These are phyloP conservation scores for Malassezia globosa DNA, from an alignment of 1,284 basidiomycete species.

Conservation along the genomic window DNA sequence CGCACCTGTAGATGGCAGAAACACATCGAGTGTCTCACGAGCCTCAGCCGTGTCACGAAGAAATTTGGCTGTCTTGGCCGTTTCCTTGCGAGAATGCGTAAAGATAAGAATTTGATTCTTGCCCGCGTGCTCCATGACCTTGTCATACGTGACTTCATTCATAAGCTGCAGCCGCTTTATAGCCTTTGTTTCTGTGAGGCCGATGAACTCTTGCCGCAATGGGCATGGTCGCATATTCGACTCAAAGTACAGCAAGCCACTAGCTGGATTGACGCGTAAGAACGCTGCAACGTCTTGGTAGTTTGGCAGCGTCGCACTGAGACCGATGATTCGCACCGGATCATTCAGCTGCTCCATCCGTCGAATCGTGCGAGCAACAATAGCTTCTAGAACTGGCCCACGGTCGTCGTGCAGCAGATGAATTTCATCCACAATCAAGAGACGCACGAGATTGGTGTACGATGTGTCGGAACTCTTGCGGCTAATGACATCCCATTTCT, in stretches of 20 bases:
- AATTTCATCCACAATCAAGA: slow-evolving; percentile 97
- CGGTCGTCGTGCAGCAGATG: slow-evolving; percentile 95
- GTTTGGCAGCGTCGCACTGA: slow-evolving; percentile 93
- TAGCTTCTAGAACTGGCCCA: slow-evolving; percentile 87
- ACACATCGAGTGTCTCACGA: slow-evolving; percentile 87
- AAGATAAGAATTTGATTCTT: slow-evolving; percentile 61
- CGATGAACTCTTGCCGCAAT: slow-evolving; percentile 91
- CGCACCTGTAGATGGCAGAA: slow-evolving; percentile 53
- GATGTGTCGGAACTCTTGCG: slow-evolving; percentile 93
- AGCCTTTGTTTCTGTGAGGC: slow-evolving; percentile 97
- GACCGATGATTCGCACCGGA: slow-evolving; percentile 80
- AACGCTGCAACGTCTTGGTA: slow-evolving; percentile 98
- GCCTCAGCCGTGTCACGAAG: slow-evolving; percentile 90
- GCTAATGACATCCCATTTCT: slow-evolving; percentile 95
- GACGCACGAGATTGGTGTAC: slow-evolving; percentile 90
- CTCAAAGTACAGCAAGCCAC: slow-evolving; percentile 95
- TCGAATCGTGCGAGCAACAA: slow-evolving; percentile 81
- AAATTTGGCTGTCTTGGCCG: slow-evolving; percentile 90
- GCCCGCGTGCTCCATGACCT: slow-evolving; percentile 50
- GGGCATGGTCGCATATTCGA: slow-evolving; percentile 79
- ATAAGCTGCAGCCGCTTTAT: slow-evolving; percentile 96
- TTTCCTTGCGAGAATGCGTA: slow-evolving; percentile 96
- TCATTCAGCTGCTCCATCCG: slow-evolving; percentile 73
- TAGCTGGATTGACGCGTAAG: slow-evolving; percentile 81
- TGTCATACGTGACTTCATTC: slow-evolving; percentile 99